Base-by-base conservation (phyloP, 805 yeast genomes). In the Ogataea neopini region DNA sequence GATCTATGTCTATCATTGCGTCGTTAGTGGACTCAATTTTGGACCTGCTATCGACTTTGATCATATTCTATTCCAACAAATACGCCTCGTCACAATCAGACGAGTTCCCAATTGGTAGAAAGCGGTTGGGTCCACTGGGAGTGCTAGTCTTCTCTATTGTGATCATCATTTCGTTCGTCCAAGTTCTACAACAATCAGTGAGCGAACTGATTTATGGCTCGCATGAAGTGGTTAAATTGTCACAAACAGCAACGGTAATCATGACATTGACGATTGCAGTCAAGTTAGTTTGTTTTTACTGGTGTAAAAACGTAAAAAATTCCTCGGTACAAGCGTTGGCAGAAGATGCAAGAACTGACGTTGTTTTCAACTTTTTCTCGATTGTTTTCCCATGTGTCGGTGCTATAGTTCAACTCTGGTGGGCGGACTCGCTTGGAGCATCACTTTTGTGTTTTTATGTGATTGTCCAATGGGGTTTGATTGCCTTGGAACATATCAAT, bases 371-470 rank as follows among this genome's bases (percentile, higher is more conserved):
- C 67, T 58, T 75, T 1, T 84, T 84, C 36, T 86, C 94, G 1
- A 74, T 87, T 20, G 51, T 86, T 13, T 84, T 86, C 73, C 95
- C 95, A 0, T 52, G 83, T 0, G 36, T 76, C 0, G 92, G 92
- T 1, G 68, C 73, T 45, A 55, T 62, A n/a, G 62, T 75, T 14
- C 63, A 74, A 15, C 57, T 74, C 14, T 83, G 88, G 84, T 84
- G 89, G 88, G 58, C 84, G 37, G 95, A 86, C 67, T 81, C 94
- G 1, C 54, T 79, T 3, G 94, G 95, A 13, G 95, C 95, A 0
- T 63, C 84, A 28, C 17, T 75, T 1, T 71, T 86, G 40, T 82
- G 88, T 10, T 40, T 76, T 6, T 86, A 85, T 55, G 80, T 86
- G 29, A 75, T 86, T 13, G 54, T 66, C 2, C 78, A 83, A 44